Evolutionary conservation across 257 asterid species (phyloP), one percentile per base, ranked within the genome.

Genomic region (Capsicum rhomboideum): DNA sequence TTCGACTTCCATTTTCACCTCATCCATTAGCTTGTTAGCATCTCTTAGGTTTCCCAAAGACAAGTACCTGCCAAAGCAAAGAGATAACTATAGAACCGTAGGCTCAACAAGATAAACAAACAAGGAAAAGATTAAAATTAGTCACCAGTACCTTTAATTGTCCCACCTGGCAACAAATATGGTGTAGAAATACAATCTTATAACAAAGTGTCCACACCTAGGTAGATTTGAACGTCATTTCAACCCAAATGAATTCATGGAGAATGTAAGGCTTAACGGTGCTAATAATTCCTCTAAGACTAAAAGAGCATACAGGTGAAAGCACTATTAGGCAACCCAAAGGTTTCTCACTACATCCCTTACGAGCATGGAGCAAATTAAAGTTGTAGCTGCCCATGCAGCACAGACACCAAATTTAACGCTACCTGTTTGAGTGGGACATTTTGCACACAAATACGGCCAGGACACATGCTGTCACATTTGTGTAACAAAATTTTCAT

Each of bases 21-120:
- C 98, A 87, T 95, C 98, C 93, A 93, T 87, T 46, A 93, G 93
- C 85, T 82, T 85, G 85, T 95, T 95, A 78, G 99, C 99, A 90
- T 97, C 99, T 93, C 98, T 91, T 85, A 97, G 86, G 91, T 93
- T 97, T 82, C 99, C 98, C 78, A 90, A 90, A 79, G 97, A 92
- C 85, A 95, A 85, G 87, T 95, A 93, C 99, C 98, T 97, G 85
- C 40, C 55, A 28, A 20, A 85, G n/a, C 61, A 28, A 20, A 34
- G 50, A 66, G 69, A 78, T 34, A 52, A 64, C 11, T 49, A 77
- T 44, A 23, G 29, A 42, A 40, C 54, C 79, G n/a, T 40, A 20
- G 79, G 40, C 34, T 74, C 80, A 1, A 74, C 4, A 29, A 64
- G 44, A 64, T 64, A 64, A 64, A 14, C 44, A 29, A 64, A 13